These are phyloP conservation scores for Gastrodia elata DNA, from an alignment of 106 monocot species.

Conservation along the genomic window DNA sequence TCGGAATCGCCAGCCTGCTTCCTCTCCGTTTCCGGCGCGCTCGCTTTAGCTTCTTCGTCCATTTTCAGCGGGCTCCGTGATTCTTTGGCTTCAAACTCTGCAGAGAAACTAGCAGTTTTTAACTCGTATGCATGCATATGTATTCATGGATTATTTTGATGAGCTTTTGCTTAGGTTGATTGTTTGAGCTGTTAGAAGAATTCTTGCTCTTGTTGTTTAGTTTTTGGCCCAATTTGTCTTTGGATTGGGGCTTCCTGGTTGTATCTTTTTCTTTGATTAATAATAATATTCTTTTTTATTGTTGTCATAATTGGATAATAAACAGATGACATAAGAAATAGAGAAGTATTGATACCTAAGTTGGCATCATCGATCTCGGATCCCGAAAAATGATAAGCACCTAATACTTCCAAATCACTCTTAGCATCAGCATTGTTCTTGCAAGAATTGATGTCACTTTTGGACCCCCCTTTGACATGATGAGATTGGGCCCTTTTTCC, in stretches of 20 bases:
- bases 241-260: too few species aligned
- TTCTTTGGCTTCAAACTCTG: conserved; percentile 11
- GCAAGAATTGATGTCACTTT: conserved; percentile 11
- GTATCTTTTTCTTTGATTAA: too few species aligned
- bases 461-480: conserved; percentile 19
- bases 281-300: not conserved
- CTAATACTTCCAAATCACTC: conserved; percentile 20
- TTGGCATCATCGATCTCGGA: conserved; percentile 39
- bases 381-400: conserved; percentile 20
- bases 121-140: too few species aligned
- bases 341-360: conserved; percentile 33
- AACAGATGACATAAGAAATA: not conserved
- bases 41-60: not conserved
- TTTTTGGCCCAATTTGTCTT: too few species aligned
- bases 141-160: too few species aligned
- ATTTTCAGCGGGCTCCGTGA: not conserved
- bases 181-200: too few species aligned
- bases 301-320: not conserved
- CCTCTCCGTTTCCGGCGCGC: not conserved
- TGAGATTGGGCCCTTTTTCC: conserved; percentile 13
- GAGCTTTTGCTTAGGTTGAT: too few species aligned
- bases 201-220: too few species aligned
- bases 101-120: conserved; percentile 1
- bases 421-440: conserved; percentile 2
- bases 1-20: conserved; percentile 36